Base-by-base conservation (phyloP, 257 asterid genomes). In the Fraxinus quadrangulata region DNA sequence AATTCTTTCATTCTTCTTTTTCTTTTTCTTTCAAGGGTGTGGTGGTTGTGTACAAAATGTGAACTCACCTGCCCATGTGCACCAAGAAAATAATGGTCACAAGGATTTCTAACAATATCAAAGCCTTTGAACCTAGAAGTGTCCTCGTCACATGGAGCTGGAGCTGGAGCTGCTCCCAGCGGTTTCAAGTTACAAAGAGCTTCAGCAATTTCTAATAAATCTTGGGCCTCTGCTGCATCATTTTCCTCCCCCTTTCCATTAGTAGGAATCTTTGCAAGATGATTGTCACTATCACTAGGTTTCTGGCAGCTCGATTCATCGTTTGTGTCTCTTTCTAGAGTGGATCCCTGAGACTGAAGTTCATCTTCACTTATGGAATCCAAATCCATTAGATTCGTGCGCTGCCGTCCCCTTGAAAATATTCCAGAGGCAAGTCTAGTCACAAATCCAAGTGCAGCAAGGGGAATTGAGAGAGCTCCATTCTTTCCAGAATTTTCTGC, bases 361-460 rank as follows among this genome's bases (percentile, higher is more conserved):
- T 86, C 94, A 81, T 86, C 92, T 51, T 90, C 97, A 79, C 83
- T 81, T 89, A 82, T 84, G 77, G 84, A 81, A 75, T 88, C 96
- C 26, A 76, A 65, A 66, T 78, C 77, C 19, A 66, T 56, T 65
- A 90, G 78, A 77, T 91, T 96, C 11, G 79, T 78, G 45, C 40
- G 84, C 79, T 81, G 89, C 68, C 86, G 87, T 75, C 94, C 94
- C 86, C 94, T 96, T 42, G 96, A 91, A 85, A 96, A 89, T 85
- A 96, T 91, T 79, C 98, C 97, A 39, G 96, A 87, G 74, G 98
- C 98, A 80, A 94, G 79, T 88, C 97, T 89, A 79, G 96, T 88
- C 85, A 96, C 82, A 83, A 89, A 94, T 74, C 97, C 98, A 71
- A 96, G 79, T 79, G 99, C 98, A 84, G 99, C 98, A 47, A 90